phyloP scores from a whole-genome alignment of 805 yeast species.

The Millerozyma acaciae region DNA sequence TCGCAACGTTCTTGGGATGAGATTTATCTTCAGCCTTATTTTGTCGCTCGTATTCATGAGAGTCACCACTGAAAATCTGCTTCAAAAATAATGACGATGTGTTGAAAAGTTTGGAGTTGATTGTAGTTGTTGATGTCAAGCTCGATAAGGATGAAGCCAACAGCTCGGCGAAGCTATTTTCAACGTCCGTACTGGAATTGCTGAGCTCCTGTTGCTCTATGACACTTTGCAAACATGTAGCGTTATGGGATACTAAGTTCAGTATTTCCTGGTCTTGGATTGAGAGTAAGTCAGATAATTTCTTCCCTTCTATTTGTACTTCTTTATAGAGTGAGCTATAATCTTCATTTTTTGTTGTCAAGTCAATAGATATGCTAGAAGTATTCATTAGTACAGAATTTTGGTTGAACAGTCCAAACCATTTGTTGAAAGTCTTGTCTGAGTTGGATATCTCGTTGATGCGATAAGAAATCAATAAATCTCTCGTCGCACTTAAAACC shows the following conservation, averaged over 20 bases:
- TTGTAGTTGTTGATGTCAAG: constrained; percentile 25
- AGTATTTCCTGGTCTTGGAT: constrained; percentile 33
- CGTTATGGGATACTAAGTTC: constrained; percentile 22
- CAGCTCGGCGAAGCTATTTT: constrained; percentile 18
- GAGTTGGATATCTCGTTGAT: constrained; percentile 17
- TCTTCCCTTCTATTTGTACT: constrained; percentile 1
- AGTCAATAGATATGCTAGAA: constrained; percentile 15
- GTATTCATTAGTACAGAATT: constrained; percentile 34
- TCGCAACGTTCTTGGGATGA: constrained; percentile 6
- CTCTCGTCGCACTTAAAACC: constrained; percentile 24
- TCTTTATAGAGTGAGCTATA: constrained; percentile 5
- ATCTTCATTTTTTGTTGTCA: constrained; percentile 5
- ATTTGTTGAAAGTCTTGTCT: constrained; percentile 21
- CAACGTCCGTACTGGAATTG: constrained; percentile 16
- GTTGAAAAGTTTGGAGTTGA: constrained; percentile 22
- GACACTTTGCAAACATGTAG: constrained; percentile 19
- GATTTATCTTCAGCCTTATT: constrained; percentile 5
- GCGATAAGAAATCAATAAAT: constrained; percentile 22
- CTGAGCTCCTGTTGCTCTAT: constrained; percentile 21
- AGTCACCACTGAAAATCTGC: constrained; percentile 20
- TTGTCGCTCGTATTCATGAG: background rate
- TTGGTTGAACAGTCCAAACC: constrained; percentile 33
- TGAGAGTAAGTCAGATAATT: constrained; percentile 13
- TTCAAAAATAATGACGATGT: constrained; percentile 30
- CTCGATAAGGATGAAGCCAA: constrained; percentile 34